A percentile compares a stretch with the other conserved stretches of the same genome.
These are phyloP conservation scores for Naganishia friedmannii DNA, from an alignment of 768 basidiomycete species.

Conservation along the genomic window DNA sequence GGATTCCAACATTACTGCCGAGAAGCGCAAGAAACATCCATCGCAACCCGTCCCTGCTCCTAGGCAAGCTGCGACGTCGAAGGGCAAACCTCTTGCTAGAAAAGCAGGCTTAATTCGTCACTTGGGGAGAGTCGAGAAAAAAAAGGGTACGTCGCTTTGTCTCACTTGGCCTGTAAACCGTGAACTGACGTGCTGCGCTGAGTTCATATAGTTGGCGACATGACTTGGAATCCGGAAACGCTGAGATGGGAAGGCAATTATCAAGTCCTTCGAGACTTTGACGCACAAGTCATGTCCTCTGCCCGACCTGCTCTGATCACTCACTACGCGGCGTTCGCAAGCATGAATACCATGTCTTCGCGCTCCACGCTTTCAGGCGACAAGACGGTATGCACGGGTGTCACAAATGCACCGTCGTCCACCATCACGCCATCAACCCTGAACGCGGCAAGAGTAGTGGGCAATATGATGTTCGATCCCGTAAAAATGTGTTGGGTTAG, in stretches of 20 bases:
- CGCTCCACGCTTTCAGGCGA: constrained; percentile 37
- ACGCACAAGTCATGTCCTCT: constrained; percentile 72
- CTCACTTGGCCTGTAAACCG: neutral
- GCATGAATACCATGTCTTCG: constrained; percentile 59
- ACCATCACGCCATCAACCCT: constrained; percentile 15
- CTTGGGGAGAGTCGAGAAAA: constrained; percentile 46
- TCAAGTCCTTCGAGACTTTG: constrained; percentile 82
- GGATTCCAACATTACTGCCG: constrained; percentile 8
- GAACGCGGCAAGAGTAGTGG: constrained; percentile 61
- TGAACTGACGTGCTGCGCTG: neutral
- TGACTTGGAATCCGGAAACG: constrained; percentile 91
- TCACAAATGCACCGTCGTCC: neutral
- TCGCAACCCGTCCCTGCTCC: constrained; percentile 1
- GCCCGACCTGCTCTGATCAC: constrained; percentile 89
- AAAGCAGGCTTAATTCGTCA: constrained; percentile 43
- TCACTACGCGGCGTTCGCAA: constrained; percentile 62
- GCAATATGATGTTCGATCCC: constrained; percentile 98
- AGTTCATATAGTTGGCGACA: constrained; percentile 69
- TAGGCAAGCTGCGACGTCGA: constrained; percentile 12
- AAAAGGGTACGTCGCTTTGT: constrained; percentile 43
- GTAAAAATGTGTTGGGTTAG: constrained; percentile 86
- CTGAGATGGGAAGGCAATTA: constrained; percentile 98
- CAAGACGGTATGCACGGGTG: constrained; percentile 6
- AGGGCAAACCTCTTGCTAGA: constrained; percentile 5
- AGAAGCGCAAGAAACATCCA: constrained; percentile 31